A percentile compares a stretch with the other conserved stretches of the same genome.
phyloP scores from a whole-genome alignment of 176 grass and related monocot species.

The Triticum monococcum region DNA sequence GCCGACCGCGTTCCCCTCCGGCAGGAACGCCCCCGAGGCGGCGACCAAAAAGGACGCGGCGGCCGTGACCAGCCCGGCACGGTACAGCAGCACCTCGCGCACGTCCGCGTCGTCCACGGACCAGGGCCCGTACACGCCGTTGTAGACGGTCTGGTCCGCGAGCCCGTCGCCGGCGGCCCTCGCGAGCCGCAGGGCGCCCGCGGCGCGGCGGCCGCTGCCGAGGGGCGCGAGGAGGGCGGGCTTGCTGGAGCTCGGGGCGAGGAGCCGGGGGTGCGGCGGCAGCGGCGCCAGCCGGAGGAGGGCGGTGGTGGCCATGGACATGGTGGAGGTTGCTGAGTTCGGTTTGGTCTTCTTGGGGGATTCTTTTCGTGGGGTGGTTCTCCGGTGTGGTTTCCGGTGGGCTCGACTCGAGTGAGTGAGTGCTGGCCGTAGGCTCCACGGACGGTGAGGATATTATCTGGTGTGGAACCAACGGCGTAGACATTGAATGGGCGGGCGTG shows the following conservation, averaged over 20 bases:
- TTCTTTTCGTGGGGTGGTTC: not conserved
- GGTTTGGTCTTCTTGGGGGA: not conserved
- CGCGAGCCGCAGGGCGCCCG: not conserved
- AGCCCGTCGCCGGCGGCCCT: not conserved
- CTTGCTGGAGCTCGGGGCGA: not conserved
- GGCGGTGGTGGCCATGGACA: not conserved
- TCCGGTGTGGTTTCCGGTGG: not conserved
- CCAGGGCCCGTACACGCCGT: constrained; percentile 75
- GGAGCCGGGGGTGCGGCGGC: not conserved
- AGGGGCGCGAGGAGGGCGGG: not conserved
- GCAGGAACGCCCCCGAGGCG: constrained; percentile 58
- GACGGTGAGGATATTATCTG: not conserved
- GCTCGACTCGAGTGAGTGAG: not conserved
- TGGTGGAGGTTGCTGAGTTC: not conserved
- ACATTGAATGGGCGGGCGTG: too few species aligned
- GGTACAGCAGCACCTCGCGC: constrained; percentile 76
- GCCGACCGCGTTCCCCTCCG: constrained; percentile 48
- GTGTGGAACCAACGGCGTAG: not conserved
- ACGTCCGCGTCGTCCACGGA: constrained; percentile 68
- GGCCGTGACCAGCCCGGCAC: constrained; percentile 70
- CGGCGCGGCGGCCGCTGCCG: not conserved
- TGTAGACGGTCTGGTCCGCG: constrained; percentile 37
- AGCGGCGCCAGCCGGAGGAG: constrained; percentile 7
- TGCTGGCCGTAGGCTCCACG: not conserved
- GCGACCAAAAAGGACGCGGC: constrained; percentile 56